A percentile compares a stretch with the other conserved stretches of the same genome.
phyloP scores from a whole-genome alignment of 164 flowering plant species.

The Cinnamomum chago region DNA sequence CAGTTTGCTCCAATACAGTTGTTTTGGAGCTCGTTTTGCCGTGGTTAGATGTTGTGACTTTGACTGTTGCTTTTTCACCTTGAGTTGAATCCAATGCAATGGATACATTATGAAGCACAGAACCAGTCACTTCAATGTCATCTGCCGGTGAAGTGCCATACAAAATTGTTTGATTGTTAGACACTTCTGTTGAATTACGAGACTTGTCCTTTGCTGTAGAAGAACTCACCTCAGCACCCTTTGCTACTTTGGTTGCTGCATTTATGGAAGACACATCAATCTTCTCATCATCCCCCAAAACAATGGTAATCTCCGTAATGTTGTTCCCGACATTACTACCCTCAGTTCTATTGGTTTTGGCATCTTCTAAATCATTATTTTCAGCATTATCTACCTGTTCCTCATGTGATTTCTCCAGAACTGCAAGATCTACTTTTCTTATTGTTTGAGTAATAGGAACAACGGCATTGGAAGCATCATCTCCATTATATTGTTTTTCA shows the following conservation, averaged over 20 bases:
- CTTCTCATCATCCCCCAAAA: slow-evolving; percentile 11
- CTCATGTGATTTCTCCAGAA: slow-evolving; percentile 18
- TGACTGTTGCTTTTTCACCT: slow-evolving; percentile 16
- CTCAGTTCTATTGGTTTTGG: slow-evolving; percentile 13
- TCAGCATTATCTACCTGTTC: slow-evolving; percentile 15
- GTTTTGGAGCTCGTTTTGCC: slow-evolving; percentile 21
- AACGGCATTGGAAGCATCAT: slow-evolving; percentile 61
- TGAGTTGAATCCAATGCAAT: slow-evolving; percentile 9
- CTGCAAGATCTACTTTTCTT: slow-evolving; percentile 22
- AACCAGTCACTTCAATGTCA: slow-evolving; percentile 7
- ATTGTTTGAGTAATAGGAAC: slow-evolving; percentile 32
- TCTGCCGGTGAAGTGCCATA: slow-evolving; percentile 13
- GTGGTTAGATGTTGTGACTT: not conserved
- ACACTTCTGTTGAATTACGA: slow-evolving; percentile 19
- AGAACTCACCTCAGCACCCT: slow-evolving; percentile 13
- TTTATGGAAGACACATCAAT: slow-evolving; percentile 17
- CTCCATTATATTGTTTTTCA: slow-evolving; percentile 79
- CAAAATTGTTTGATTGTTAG: slow-evolving; percentile 23
- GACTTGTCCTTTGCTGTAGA: slow-evolving; percentile 14
- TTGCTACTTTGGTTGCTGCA: slow-evolving; percentile 17
- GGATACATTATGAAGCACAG: slow-evolving; percentile 16
- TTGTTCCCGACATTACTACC: slow-evolving; percentile 18
- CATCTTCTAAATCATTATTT: slow-evolving; percentile 16
- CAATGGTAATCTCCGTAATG: slow-evolving; percentile 5
- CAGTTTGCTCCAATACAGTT: slow-evolving; percentile 19